Evolutionary conservation across 2,329 filamentous ascomycete species (phyloP), one percentile per base, ranked within the genome.

Genomic region (Calonectria crousiana): DNA sequence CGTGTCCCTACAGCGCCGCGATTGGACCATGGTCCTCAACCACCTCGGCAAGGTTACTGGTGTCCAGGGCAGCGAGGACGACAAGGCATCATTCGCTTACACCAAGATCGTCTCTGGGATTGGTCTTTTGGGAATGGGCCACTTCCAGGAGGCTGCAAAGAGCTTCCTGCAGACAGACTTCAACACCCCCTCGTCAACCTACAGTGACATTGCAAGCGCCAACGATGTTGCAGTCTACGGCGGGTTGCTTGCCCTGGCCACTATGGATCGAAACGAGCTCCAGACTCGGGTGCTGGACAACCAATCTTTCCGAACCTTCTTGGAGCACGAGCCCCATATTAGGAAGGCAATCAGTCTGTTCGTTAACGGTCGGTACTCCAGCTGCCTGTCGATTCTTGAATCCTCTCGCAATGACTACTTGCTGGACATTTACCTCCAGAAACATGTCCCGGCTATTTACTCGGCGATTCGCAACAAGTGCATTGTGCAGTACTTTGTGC

Each of bases 191-290:
- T 92, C 79, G 84, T 84, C 73, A 84, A 89, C 80, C 88, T 94
- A 94, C 83, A 94, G 92, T 75, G 91, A 94, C 67, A 89, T 98
- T 32, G 89, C 95, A 58, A 95, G 92, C 34, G 90, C 93, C 9
- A 98, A 98, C 82, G 97, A 99, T 80, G 88, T 99, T 28, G 96
- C 97, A 26, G 91, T 97, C 11, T 99, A 98, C 79, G 97, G 96
- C 64, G 96, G 95, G 6, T 91, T 99, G 30, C 93, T 96, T 77
- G 95, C 97, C 8, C 90, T 99, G 30, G 96, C 96, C 32, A 95
- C 95, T 2, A 97, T 98, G 94, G 90, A 94, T 74, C 92, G 97
- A 62, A 87, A 89, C 10, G 92, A 95, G 75, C 88, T 99, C 28
- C 94, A 97, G 83, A 87, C 85, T 8, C 88, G 89, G 9, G 95